Evolutionary conservation across 164 flowering plant genomes (phyloP).

Genomic region (Pachysandra terminalis): DNA sequence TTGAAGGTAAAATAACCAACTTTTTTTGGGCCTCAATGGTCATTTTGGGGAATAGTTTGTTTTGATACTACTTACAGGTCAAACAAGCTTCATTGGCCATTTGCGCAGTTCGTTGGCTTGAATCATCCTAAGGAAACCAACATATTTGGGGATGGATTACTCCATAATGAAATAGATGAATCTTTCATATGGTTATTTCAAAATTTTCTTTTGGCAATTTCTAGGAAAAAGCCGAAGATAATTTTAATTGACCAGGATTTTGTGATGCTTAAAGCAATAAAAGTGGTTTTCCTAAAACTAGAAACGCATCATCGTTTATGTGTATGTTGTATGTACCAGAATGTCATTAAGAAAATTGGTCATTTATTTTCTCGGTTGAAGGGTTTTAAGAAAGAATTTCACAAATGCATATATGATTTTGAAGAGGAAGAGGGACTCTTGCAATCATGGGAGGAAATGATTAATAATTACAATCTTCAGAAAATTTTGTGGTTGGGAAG

Average conservation of each 20-base stretch:
- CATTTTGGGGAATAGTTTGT: slow-evolving; percentile 9
- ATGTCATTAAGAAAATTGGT: too few species aligned
- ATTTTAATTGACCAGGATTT: slow-evolving; percentile 10
- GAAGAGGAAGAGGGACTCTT: too few species aligned
- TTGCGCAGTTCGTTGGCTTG: slow-evolving; percentile 13
- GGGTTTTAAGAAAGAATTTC: too few species aligned
- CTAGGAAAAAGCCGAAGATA: slow-evolving; percentile 7
- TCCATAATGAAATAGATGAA: slow-evolving; percentile 2
- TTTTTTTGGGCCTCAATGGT: slow-evolving; percentile 9
- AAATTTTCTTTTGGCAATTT: slow-evolving; percentile 11
- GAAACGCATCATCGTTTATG: slow-evolving; percentile 13
- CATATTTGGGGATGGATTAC: slow-evolving; percentile 2
- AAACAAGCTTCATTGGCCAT: background rate
- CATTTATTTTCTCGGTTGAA: too few species aligned
- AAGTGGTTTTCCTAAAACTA: slow-evolving; percentile 4
- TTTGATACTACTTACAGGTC: slow-evolving; percentile 10
- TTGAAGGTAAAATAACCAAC: slow-evolving; percentile 1
- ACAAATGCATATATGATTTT: too few species aligned
- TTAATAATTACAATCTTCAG: too few species aligned
- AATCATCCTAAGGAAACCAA: slow-evolving; percentile 11
- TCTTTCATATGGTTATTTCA: slow-evolving; percentile 15
- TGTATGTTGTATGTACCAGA: slow-evolving; percentile 11
- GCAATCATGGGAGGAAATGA: too few species aligned
- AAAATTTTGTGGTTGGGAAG: too few species aligned
- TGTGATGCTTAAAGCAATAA: slow-evolving; percentile 8